Conservation (phyloP, 2,329 filamentous ascomycete genomes). For the Aureobasidium sp. region DNA sequence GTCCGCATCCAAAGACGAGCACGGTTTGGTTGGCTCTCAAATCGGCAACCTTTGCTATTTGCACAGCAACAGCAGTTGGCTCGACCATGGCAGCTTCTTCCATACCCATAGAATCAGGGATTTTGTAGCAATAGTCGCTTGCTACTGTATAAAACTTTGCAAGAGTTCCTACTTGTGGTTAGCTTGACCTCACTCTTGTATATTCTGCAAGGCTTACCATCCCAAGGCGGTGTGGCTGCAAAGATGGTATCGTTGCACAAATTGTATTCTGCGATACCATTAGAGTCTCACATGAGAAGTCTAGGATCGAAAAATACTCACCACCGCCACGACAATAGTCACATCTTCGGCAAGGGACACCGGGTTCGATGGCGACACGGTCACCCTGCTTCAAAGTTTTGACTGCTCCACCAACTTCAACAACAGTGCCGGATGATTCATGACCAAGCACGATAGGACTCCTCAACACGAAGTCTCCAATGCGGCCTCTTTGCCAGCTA, state of each 20-base stretch:
- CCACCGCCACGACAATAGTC: conserved; percentile 36
- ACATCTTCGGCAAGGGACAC: conserved; percentile 38
- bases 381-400: conserved; percentile 37
- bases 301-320: conserved; percentile 21
- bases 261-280: conserved; percentile 67
- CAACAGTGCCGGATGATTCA: conserved; percentile 35
- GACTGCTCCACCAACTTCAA: conserved; percentile 33
- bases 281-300: not conserved
- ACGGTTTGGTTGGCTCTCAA: conserved; percentile 37
- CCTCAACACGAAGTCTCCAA: conserved; percentile 52
- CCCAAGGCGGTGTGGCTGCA: conserved; percentile 46
- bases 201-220: conserved; percentile 44
- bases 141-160: conserved; percentile 41
- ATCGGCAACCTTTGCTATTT: conserved; percentile 33
- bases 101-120: conserved; percentile 37
- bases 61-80: conserved; percentile 43
- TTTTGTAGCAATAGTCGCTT: conserved; percentile 39
- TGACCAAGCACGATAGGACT: conserved; percentile 45
- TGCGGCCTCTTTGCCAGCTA: conserved; percentile 52
- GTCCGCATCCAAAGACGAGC: conserved; percentile 41
- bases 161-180: conserved; percentile 32
- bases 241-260: conserved; percentile 55
- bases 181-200: not conserved
- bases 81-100: conserved; percentile 48
- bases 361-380: conserved; percentile 41